These are phyloP conservation scores for Termitomyces sp. DNA, from an alignment of 768 basidiomycete species.

Conservation along the genomic window DNA sequence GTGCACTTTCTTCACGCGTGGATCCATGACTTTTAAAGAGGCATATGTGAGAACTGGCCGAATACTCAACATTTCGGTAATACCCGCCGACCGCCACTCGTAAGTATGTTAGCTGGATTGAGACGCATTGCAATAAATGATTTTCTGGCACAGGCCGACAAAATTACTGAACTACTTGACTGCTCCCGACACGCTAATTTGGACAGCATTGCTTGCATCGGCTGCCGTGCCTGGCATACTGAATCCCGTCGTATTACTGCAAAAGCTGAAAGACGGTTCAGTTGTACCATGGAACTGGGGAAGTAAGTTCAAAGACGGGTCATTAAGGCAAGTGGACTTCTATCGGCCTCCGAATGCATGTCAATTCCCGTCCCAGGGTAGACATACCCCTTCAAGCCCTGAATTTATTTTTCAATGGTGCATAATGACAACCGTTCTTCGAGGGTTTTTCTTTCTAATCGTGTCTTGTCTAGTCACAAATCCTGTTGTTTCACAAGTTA, in stretches of 20 bases:
- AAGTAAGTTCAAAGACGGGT: constrained; percentile 91
- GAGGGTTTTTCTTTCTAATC: constrained; percentile 1
- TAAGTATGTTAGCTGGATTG: constrained; percentile 14
- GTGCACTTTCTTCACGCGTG: constrained; percentile 88
- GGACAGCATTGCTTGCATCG: constrained; percentile 79
- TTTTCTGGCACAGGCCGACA: constrained; percentile 61
- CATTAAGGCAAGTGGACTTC: constrained; percentile 54
- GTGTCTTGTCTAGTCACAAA: constrained; percentile 62
- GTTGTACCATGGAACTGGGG: constrained; percentile 95
- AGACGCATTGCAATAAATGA: neutral
- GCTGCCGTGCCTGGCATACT: constrained; percentile 95
- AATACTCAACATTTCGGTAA: constrained; percentile 90
- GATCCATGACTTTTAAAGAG: constrained; percentile 93
- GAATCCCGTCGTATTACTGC: constrained; percentile 94
- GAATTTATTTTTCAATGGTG: constrained; percentile 88
- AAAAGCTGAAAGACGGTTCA: constrained; percentile 77
- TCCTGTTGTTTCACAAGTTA: constrained; percentile 93
- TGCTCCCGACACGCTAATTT: constrained; percentile 88
- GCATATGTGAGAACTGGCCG: constrained; percentile 92
- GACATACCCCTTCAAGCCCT: constrained; percentile 92
- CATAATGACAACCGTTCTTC: neutral
- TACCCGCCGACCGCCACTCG: constrained; percentile 90
- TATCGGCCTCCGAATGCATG: neutral
- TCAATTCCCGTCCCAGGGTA: constrained; percentile 46
- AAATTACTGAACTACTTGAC: constrained; percentile 95